Conservation (phyloP, 805 yeast genomes). For the Yamadazyma laniorum region DNA sequence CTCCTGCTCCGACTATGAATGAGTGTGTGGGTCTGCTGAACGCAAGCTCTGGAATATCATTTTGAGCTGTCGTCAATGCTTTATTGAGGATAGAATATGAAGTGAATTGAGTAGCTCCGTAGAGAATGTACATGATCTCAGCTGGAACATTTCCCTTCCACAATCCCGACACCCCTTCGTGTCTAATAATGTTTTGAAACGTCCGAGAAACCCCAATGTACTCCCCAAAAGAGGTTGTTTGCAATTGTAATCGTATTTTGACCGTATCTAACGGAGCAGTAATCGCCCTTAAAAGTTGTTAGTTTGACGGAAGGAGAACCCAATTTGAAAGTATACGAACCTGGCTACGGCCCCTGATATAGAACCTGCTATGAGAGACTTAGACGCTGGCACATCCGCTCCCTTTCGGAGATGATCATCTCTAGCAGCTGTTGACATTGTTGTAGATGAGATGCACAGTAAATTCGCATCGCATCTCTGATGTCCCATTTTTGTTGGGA, state of each 20-base stretch:
- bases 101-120: conserved; percentile 85
- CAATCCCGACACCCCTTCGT: conserved; percentile 74
- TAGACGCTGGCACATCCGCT: conserved; percentile 48
- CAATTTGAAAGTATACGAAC: too few species aligned
- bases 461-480: too few species aligned
- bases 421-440: conserved; percentile 7
- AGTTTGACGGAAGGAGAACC: too few species aligned
- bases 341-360: conserved; percentile 58
- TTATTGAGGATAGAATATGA: conserved; percentile 58
- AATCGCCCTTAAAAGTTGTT: conserved; percentile 45
- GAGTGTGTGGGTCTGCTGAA: conserved; percentile 43
- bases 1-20: conserved; percentile 63
- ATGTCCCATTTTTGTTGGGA: too few species aligned
- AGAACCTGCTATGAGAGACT: conserved; percentile 69
- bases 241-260: conserved; percentile 73
- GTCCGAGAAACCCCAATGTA: conserved; percentile 34
- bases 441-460: too few species aligned
- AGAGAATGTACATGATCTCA: conserved; percentile 74
- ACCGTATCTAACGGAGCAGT: conserved; percentile 80
- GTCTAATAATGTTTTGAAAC: conserved; percentile 41
- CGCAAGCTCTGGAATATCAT: conserved; percentile 14
- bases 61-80: conserved; percentile 32
- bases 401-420: conserved; percentile 51
- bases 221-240: conserved; percentile 19
- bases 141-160: conserved; percentile 99